Percentiles rank a stretch among this genome's conserved stretches.
Evolutionary conservation across 768 basidiomycete species (phyloP).

Genomic region (Aureoboletus auriporus): DNA sequence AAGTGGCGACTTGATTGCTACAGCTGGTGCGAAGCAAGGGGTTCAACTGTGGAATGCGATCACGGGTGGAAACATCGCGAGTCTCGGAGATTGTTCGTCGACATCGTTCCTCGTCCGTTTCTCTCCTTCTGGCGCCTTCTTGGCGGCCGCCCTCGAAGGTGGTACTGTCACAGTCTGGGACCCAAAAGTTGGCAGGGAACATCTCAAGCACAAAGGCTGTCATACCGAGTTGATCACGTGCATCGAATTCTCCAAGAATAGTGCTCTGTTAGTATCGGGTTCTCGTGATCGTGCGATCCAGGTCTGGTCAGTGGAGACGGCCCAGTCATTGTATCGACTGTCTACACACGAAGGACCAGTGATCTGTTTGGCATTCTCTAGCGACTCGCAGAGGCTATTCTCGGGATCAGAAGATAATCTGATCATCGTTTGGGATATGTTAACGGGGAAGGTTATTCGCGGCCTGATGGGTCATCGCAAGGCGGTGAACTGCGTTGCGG

Average conservation of each 20-base stretch:
- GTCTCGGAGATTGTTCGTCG: conserved; percentile 10
- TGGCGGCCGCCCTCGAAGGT: conserved; percentile 15
- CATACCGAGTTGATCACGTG: conserved; percentile 14
- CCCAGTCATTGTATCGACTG: conserved; percentile 10
- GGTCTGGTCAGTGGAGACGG: conserved; percentile 21
- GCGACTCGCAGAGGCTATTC: conserved; percentile 12
- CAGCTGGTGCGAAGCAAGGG: conserved; percentile 9
- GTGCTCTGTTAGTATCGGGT: conserved; percentile 15
- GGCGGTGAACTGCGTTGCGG: conserved; percentile 11
- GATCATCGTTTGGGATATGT: conserved; percentile 22
- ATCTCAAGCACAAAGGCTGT: conserved; percentile 11
- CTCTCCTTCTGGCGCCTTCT: conserved; percentile 16
- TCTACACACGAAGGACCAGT: conserved; percentile 17
- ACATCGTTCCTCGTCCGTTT: conserved; percentile 14
- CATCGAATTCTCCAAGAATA: conserved; percentile 17
- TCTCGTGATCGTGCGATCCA: conserved; percentile 13
- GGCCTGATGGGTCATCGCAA: conserved; percentile 20
- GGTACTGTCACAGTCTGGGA: conserved; percentile 19
- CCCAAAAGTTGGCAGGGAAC: conserved; percentile 15
- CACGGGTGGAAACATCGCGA: conserved; percentile 19
- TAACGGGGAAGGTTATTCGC: conserved; percentile 9
- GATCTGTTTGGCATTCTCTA: conserved; percentile 18
- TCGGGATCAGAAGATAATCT: conserved; percentile 24
- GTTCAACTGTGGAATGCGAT: conserved; percentile 22
- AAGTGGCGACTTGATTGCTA: conserved; percentile 10